These are phyloP conservation scores for Lactarius sp. DNA, from an alignment of 768 basidiomycete species.

Conservation along the genomic window DNA sequence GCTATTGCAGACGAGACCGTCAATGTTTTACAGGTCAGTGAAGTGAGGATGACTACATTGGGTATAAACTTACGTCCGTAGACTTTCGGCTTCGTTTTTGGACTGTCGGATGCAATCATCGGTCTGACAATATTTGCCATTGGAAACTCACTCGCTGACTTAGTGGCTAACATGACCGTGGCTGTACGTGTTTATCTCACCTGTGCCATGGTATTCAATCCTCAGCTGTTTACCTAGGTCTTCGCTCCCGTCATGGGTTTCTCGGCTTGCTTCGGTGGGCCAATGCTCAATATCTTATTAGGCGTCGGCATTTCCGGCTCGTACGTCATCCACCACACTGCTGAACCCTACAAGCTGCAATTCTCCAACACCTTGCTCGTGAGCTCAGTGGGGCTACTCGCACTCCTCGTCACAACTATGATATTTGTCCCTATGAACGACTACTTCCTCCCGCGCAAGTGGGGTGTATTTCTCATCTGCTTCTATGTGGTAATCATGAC, in stretches of 20 bases:
- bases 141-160: conserved; percentile 93
- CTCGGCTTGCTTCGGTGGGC: conserved; percentile 90
- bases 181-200: conserved; percentile 48
- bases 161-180: conserved; percentile 95
- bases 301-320: conserved; percentile 91
- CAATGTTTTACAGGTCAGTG: conserved; percentile 69
- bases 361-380: conserved; percentile 83
- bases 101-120: conserved; percentile 94
- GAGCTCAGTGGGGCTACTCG: conserved; percentile 76
- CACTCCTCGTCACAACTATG: conserved; percentile 67
- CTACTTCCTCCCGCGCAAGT: conserved; percentile 71
- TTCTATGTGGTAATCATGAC: conserved; percentile 75
- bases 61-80: conserved; percentile 32
- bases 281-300: conserved; percentile 87
- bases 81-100: conserved; percentile 92
- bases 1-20: conserved; percentile 97
- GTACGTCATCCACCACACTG: conserved; percentile 67
- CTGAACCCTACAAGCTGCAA: conserved; percentile 60
- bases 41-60: background rate
- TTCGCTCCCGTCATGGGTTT: conserved; percentile 95
- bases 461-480: conserved; percentile 76
- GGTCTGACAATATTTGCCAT: conserved; percentile 95
- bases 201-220: background rate
- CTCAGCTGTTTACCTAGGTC: conserved; percentile 37
- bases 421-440: conserved; percentile 82